Percentiles rank a stretch among this genome's conserved stretches.
phyloP scores from a whole-genome alignment of 2,329 filamentous ascomycete genomes.

The Ophiostoma australiae region DNA sequence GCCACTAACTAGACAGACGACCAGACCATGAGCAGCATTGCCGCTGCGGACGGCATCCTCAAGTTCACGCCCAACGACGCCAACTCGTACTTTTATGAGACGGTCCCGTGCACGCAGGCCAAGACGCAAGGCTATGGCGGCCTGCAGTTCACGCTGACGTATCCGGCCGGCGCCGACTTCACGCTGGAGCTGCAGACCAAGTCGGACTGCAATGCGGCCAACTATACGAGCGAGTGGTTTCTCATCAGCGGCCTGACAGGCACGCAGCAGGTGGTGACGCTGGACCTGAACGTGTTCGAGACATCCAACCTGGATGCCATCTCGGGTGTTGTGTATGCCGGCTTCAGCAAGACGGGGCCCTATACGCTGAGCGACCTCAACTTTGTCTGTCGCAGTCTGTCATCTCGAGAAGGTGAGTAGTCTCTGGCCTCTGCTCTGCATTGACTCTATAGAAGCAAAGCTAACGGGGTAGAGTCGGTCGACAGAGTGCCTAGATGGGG shows the following conservation, averaged over 20 bases:
- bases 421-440: too few relatives aligned
- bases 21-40: background rate
- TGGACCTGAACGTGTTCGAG: background rate
- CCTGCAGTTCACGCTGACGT: constrained; percentile 2
- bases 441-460: background rate
- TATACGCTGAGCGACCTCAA: background rate
- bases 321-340: background rate
- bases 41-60: background rate
- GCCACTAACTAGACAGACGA: background rate
- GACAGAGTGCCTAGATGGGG: background rate
- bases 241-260: background rate
- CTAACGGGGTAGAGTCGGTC: background rate
- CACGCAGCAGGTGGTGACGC: background rate
- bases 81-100: background rate
- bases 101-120: background rate
- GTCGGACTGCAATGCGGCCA: background rate
- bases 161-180: background rate
- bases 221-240: background rate
- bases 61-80: background rate
- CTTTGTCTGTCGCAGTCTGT: background rate
- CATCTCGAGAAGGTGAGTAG: background rate
- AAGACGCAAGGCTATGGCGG: background rate
- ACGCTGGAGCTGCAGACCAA: background rate
- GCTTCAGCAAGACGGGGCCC: background rate
- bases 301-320: background rate